Evolutionary conservation across 73 alveolate genomes (phyloP).

Genomic region (Paramecium caudatum): DNA sequence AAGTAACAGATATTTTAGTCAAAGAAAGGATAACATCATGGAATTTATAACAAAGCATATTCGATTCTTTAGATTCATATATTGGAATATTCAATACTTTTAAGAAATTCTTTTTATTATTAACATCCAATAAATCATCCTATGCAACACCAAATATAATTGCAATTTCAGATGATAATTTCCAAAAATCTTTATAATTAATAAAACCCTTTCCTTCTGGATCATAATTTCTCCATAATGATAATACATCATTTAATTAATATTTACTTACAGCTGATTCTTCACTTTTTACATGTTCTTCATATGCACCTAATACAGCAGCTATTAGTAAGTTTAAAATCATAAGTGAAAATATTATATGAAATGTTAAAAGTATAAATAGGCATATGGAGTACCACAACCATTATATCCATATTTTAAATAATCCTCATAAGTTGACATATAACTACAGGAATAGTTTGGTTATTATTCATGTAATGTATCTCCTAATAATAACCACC

Average conservation of each 20-base stretch:
- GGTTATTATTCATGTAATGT: slow-evolving; percentile 62
- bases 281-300: slow-evolving; percentile 68
- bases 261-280: slow-evolving; percentile 74
- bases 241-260: slow-evolving; percentile 69
- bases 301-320: slow-evolving; percentile 69
- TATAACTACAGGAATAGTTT: slow-evolving; percentile 65
- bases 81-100: slow-evolving; percentile 75
- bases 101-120: slow-evolving; percentile 70
- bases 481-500: slow-evolving; percentile 71
- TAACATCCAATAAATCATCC: slow-evolving; percentile 74
- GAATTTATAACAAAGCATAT: slow-evolving; percentile 66
- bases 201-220: slow-evolving; percentile 72
- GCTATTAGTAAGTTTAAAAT: slow-evolving; percentile 68
- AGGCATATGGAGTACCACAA: slow-evolving; percentile 69
- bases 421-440: slow-evolving; percentile 45
- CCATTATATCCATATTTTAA: slow-evolving; percentile 72
- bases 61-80: slow-evolving; percentile 24
- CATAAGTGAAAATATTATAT: slow-evolving; percentile 72
- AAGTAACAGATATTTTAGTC: slow-evolving; percentile 71
- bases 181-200: slow-evolving; percentile 73
- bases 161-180: slow-evolving; percentile 73
- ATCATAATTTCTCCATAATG: slow-evolving; percentile 74
- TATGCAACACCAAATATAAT: slow-evolving; percentile 70
- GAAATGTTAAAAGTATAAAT: slow-evolving; percentile 67
- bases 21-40: slow-evolving; percentile 73